A percentile compares a stretch with the other conserved stretches of the same genome.
These are phyloP conservation scores for Phytopythium vexans DNA, from an alignment of 352 stramenopile genomes.

Conservation along the genomic window DNA sequence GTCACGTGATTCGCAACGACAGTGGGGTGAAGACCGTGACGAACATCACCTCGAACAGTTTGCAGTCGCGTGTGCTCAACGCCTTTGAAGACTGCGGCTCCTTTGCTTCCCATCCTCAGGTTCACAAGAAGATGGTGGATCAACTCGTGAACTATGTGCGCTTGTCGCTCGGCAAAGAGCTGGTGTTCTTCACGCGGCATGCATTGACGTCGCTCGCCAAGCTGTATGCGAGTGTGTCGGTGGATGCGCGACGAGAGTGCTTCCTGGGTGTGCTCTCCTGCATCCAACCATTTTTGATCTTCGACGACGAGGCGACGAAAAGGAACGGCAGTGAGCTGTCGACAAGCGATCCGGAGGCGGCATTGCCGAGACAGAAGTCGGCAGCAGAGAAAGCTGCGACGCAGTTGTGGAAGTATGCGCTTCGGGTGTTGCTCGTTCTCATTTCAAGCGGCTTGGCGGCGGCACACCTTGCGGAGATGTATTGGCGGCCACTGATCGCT, in stretches of 20 bases:
- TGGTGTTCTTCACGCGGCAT: slow-evolving; percentile 82
- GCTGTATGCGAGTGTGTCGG: slow-evolving; percentile 63
- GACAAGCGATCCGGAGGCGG: slow-evolving; percentile 25
- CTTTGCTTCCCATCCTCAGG: slow-evolving; percentile 52
- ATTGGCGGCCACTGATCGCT: slow-evolving; percentile 53
- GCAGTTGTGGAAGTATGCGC: slow-evolving; percentile 75
- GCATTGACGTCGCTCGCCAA: slow-evolving; percentile 72
- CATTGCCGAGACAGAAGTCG: too few species aligned
- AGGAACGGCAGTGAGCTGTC: slow-evolving; percentile 7
- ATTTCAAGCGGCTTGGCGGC: slow-evolving; percentile 66
- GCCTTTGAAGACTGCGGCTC: slow-evolving; percentile 80
- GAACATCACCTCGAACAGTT: slow-evolving; percentile 77
- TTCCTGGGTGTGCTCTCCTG: slow-evolving; percentile 66
- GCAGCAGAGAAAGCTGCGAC: slow-evolving; percentile 63
- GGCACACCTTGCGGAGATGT: slow-evolving; percentile 41
- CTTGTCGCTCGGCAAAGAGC: slow-evolving; percentile 30
- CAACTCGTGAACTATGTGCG: slow-evolving; percentile 67
- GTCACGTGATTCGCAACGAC: slow-evolving; percentile 55
- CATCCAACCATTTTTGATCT: slow-evolving; percentile 61
- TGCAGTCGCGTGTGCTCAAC: slow-evolving; percentile 81
- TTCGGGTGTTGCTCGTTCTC: slow-evolving; percentile 67
- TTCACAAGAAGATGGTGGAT: slow-evolving; percentile 67
- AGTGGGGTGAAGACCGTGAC: slow-evolving; percentile 28
- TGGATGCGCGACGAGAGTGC: slow-evolving; percentile 43
- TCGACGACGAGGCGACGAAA: slow-evolving; percentile 18